Percentiles rank a stretch among this genome's conserved stretches.
phyloP scores from a whole-genome alignment of 2,329 filamentous ascomycete species.

The Phymatotrichopsis omnivora region DNA sequence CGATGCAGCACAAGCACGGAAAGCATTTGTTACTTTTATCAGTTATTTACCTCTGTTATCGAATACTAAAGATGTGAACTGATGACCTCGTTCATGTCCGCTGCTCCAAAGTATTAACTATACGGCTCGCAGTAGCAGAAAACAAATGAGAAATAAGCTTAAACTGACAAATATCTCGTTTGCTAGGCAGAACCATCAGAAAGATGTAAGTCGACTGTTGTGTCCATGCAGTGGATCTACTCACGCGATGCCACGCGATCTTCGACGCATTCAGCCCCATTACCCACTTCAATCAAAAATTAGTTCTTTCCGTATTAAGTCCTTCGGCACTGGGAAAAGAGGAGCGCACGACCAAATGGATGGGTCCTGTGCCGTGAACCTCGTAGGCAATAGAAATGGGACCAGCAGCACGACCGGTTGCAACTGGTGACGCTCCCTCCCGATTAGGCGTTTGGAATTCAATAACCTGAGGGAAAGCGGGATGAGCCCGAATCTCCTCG shows the following conservation, averaged over 20 bases:
- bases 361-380: slow-evolving; percentile 25
- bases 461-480: slow-evolving; percentile 23
- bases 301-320: too few species aligned
- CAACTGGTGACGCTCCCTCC: slow-evolving; percentile 22
- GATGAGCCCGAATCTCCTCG: slow-evolving; percentile 25
- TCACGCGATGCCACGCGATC: slow-evolving; percentile 28
- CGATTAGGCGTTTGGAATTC: slow-evolving; percentile 17
- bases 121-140: neutral
- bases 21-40: neutral
- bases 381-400: slow-evolving; percentile 28
- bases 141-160: neutral
- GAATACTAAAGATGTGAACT: slow-evolving; percentile 64
- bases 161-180: slow-evolving; percentile 24
- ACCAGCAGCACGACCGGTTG: slow-evolving; percentile 23
- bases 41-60: slow-evolving; percentile 58
- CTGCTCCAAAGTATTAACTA: slow-evolving; percentile 1
- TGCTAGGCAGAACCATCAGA: slow-evolving; percentile 19
- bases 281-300: slow-evolving; percentile 21
- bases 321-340: neutral
- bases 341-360: slow-evolving; percentile 25
- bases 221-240: slow-evolving; percentile 9
- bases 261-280: slow-evolving; percentile 28
- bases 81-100: slow-evolving; percentile 55
- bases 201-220: too few species aligned
- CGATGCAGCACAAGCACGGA: neutral